Conservation (phyloP, 441 rosid species). For the Euphorbia celastroides region DNA sequence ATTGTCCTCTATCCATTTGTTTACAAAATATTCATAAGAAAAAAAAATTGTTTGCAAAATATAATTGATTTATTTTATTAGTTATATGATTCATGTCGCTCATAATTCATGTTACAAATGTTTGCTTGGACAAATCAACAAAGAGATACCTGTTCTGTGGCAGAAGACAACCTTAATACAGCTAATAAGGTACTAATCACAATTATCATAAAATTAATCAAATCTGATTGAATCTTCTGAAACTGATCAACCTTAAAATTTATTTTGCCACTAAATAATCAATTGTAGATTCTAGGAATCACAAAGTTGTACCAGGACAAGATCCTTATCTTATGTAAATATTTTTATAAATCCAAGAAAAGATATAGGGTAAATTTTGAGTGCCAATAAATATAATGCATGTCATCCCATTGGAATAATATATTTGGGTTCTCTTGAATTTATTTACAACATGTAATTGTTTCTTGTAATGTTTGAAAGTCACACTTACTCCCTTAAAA, state of each 20-base stretch:
- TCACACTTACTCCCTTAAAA: too few relatives aligned
- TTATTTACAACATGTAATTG: too few relatives aligned
- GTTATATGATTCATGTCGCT: not conserved
- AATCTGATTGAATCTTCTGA: not conserved
- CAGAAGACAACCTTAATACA: slow-evolving; percentile 3
- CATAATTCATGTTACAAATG: not conserved
- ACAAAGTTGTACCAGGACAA: slow-evolving; percentile 12
- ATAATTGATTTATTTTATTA: not conserved
- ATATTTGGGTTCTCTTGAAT: too few relatives aligned
- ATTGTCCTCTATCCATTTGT: too few relatives aligned
- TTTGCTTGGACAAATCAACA: not conserved
- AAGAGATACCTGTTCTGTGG: not conserved
- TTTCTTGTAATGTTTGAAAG: too few relatives aligned
- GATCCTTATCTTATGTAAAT: slow-evolving; percentile 13
- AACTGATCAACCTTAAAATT: slow-evolving; percentile 10
- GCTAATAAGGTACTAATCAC: not conserved
- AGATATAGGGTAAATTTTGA: too few relatives aligned
- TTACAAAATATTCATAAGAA: too few relatives aligned
- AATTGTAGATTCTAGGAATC: not conserved
- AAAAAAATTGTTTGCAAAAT: not conserved
- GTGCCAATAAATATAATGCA: too few relatives aligned
- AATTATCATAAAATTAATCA: not conserved
- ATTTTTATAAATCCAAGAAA: not conserved
- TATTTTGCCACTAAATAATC: not conserved
- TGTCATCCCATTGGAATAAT: too few relatives aligned